Evolutionary conservation across 2,329 filamentous ascomycete genomes (phyloP).

Genomic region (Harringtonia lauricola): DNA sequence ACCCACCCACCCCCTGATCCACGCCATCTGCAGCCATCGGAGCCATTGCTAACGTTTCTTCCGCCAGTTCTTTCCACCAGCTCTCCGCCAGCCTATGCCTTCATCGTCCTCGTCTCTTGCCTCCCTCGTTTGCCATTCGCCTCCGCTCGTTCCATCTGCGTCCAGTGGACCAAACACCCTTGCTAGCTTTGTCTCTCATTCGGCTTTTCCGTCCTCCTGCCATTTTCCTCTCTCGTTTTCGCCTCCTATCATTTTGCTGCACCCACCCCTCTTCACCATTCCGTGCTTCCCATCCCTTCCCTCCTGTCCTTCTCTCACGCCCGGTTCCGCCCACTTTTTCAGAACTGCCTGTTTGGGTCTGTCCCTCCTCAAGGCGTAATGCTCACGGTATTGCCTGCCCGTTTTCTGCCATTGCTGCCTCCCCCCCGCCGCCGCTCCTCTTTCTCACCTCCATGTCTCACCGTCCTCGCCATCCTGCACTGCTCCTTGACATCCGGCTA

Average conservation of each 20-base stretch:
- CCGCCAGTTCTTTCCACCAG: too few species aligned
- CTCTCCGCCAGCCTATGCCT: conserved; percentile 6
- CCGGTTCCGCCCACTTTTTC: background rate
- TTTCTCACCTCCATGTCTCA: background rate
- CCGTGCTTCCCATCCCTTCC: background rate
- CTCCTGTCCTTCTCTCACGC: background rate
- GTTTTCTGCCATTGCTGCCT: background rate
- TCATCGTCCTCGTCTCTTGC: background rate
- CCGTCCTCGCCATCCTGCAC: background rate
- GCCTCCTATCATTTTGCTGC: background rate
- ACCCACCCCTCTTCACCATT: background rate
- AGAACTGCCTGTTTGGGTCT: background rate
- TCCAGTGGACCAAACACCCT: background rate
- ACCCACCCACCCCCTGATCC: background rate
- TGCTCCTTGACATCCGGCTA: background rate
- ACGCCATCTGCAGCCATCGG: conserved; percentile 2
- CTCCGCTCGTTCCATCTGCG: conserved; percentile 2
- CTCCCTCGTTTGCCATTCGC: conserved; percentile 2
- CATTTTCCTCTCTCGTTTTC: background rate
- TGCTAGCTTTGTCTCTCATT: background rate
- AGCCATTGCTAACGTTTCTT: background rate
- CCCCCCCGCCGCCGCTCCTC: too few species aligned
- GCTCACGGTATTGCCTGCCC: too few species aligned
- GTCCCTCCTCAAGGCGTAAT: too few species aligned
- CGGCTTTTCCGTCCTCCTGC: background rate